Base-by-base conservation (phyloP, 495 filamentous ascomycete genomes). In the Cercophora sp. region DNA sequence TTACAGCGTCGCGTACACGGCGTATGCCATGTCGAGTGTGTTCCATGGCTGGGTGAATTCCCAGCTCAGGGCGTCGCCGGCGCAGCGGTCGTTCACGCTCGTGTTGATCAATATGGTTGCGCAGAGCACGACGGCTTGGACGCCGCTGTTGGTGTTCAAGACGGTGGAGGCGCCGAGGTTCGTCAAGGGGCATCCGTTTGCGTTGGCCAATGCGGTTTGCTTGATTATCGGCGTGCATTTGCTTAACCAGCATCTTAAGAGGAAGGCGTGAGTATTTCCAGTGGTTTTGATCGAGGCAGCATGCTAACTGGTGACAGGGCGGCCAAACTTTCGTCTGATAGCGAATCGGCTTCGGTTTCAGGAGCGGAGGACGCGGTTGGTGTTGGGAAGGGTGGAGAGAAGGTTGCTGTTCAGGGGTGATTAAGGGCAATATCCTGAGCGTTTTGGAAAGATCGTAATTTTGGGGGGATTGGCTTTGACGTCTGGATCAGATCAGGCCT, bases 151-250 rank as follows among this genome's bases (percentile, higher is more conserved):
- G 15, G 70, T 72, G 24, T 75, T 67, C 23, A 49, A 49, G 36
- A 66, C 63, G 22, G 51, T 54, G 2, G 63, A 66, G 35, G 60
- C 44, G 11, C 74, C 76, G 18, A 57, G 70, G 9, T 79, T 75
- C 56, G 68, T 59, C 22, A 77, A 78, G 54, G 76, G 76, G 0
- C 76, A 74, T 54, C 64, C 73, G 2, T 79, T 77, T 56, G 70
- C 71, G 11, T 52, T 79, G 49, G 76, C 48, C 1, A 74, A 70
- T 60, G 70, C 74, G 1, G 57, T 77, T 40, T 72, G 62, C 18
- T 57, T 79, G 57, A 74, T 79, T 49, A 25, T 57, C 5, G 44
- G 64, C 23, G 62, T 70, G 34, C 72, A 75, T 64, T 29, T 58
- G 6, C 55, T 74, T 40, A 52, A 60, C 4, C 46, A 58, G 32